Base-by-base conservation (phyloP, 257 asterid genomes). In the Lycium ferocissimum region DNA sequence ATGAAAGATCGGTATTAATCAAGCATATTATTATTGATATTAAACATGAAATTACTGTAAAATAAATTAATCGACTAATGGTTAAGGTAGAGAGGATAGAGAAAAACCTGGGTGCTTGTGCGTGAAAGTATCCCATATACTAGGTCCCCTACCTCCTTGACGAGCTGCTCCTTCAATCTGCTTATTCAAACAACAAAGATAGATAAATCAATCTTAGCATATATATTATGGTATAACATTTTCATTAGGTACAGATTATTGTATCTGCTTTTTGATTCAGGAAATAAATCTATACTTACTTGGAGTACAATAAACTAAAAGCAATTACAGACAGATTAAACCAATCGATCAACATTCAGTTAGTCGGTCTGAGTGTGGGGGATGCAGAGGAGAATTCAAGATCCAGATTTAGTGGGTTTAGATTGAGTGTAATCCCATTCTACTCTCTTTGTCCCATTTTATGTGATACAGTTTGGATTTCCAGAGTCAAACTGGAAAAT, bases 41-140 rank as follows among this genome's bases (percentile, higher is more conserved):
- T 40, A 3, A 40, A 40, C 45, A 40, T 40, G 6, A 40, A 40
- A 5, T 40, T 40, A 40, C 6, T 4, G 2, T 3, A 40, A 12
- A 18, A 58, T 18, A 58, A 58, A 58, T 58, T 58, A 17, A 18
- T 59, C 5, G 5, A 17, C 33, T 26, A 8, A 57, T 57, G 7
- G n/a, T 15, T 17, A 4, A 57, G 62, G 7, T 15, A 15, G 20
- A 17, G 2, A 57, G 33, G 22, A 37, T n/a, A 47, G 18, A 33
- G 3, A 1, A 22, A 20, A 11, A 8, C 85, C 87, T 54, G 87
- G 84, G 57, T 79, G 51, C 14, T 53, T 37, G 65, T 79, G 85
- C 65, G 89, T 71, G 86, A 86, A 91, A 76, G 38, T 80, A 89
- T 89, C 93, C 93, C 93, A 90, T 12, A 83, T 43, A 18, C 91